Evolutionary conservation across 495 filamentous ascomycete species (phyloP), one percentile per base, ranked within the genome.

Genomic region (Lophiostoma macrostomum): DNA sequence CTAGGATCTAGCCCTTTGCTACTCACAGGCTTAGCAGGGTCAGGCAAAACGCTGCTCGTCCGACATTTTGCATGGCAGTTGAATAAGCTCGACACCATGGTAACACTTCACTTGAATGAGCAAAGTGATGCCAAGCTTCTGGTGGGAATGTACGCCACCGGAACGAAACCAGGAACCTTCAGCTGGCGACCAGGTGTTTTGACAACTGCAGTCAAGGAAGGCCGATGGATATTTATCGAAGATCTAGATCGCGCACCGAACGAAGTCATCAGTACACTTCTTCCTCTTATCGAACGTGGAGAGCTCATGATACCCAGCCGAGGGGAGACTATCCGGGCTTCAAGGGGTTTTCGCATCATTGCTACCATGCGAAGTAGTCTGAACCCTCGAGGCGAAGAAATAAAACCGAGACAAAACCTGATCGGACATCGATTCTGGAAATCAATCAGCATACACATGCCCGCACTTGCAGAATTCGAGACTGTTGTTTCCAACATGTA

Each of bases 121-220:
- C 94, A 99, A 69, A 95, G 87, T 0, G 94, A 99, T 72, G 90
- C 90, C 0, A 99, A 96, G 63, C 84, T 93, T 68, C 80, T 99
- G 31, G 79, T 97, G 58, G 94, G 94, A 12, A 80, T 95, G 73
- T 96, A 99, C 68, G 84, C 90, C 6, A 90, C 88, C n/a, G 84
- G 85, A 13, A 72, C 77, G 22, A 86, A 83, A 36, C 88, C 88
- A 5, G 94, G 91, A 0, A 87, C 88, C 2, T 97, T 97, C 61
- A 78, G 76, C 23, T 99, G 94, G 94, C 82, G 84, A 42, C 81
- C 93, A n/a, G 94, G 94, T 69, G 86, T 96, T 11, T 73, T 99
- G 52, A 95, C 91, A 0, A 94, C 89, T 30, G 94, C 94, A 12
- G 89, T 96, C 1, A 83, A 76, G 64, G 91, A 97, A 71, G 94